Percentiles rank a stretch among this genome's conserved stretches.
These are phyloP conservation scores for Sporothrix sp. DNA, from an alignment of 2,329 filamentous ascomycete genomes.

Conservation along the genomic window DNA sequence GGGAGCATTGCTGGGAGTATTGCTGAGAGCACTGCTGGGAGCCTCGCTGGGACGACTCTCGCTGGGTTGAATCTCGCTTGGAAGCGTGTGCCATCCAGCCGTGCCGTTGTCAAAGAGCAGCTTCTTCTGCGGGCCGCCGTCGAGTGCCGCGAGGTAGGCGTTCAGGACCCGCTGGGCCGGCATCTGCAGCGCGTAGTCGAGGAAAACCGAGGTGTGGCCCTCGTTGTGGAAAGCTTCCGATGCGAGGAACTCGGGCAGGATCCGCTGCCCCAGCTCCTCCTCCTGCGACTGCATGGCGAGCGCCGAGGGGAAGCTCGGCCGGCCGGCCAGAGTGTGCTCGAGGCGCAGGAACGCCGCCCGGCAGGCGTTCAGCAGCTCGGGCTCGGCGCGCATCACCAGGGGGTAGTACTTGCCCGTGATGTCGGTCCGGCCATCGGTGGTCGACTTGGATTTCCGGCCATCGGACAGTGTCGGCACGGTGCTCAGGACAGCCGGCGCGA, in stretches of 20 bases:
- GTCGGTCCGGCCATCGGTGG: constrained; percentile 11
- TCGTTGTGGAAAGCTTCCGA: constrained; percentile 10
- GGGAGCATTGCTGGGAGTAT: too few species aligned
- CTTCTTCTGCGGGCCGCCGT: constrained; percentile 1
- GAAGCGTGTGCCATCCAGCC: constrained; percentile 6
- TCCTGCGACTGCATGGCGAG: neutral
- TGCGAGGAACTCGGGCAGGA: neutral
- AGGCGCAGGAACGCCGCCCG: constrained; percentile 1
- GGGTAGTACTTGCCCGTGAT: constrained; percentile 12
- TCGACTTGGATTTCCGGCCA: constrained; percentile 1
- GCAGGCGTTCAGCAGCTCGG: neutral
- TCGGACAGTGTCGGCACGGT: constrained; percentile 8
- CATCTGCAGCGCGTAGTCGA: constrained; percentile 9
- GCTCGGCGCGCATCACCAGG: constrained; percentile 1
- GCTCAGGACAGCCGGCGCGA: neutral
- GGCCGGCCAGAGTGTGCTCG: neutral
- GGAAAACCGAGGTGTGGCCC: constrained; percentile 2
- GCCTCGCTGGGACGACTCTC: neutral
- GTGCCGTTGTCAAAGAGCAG: constrained; percentile 7
- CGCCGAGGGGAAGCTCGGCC: constrained; percentile 4
- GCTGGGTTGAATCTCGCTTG: neutral
- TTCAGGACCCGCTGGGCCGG: constrained; percentile 9
- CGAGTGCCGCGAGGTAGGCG: constrained; percentile 1
- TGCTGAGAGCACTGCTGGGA: too few species aligned
- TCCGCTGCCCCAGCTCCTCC: neutral